Conservation (phyloP, 2,329 filamentous ascomycete species). For the Leptodontidium sp. region DNA sequence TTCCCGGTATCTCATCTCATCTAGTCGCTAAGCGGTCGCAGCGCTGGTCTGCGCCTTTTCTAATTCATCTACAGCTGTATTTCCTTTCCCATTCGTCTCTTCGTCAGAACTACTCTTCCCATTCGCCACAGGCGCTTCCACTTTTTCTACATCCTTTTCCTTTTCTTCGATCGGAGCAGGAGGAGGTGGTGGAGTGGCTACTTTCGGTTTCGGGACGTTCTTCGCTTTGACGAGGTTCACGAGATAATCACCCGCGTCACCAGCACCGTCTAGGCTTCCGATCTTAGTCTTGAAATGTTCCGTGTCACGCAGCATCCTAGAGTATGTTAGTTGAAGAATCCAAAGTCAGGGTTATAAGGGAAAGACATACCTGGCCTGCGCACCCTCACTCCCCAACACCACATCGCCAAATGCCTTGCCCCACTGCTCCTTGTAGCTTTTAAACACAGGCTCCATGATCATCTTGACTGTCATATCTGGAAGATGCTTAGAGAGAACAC, state of each 20-base stretch:
- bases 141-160: not conserved
- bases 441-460: conserved; percentile 76
- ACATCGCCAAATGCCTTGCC: conserved; percentile 69
- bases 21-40: not conserved
- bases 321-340: conserved; percentile 10
- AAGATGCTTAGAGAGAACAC: conserved; percentile 73
- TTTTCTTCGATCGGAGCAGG: not conserved
- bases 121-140: conserved; percentile 1
- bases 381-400: conserved; percentile 63
- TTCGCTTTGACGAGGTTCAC: conserved; percentile 70
- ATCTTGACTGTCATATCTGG: conserved; percentile 68
- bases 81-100: conserved; percentile 8
- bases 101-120: conserved; percentile 18
- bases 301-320: conserved; percentile 69
- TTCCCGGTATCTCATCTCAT: not conserved
- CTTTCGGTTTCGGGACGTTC: conserved; percentile 29
- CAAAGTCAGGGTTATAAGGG: not conserved
- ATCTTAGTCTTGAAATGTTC: conserved; percentile 69
- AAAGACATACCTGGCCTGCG: conserved; percentile 64
- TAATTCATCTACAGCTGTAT: not conserved
- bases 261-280: conserved; percentile 70
- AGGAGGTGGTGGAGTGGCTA: conserved; percentile 3
- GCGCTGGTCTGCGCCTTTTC: conserved; percentile 16
- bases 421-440: conserved; percentile 71
- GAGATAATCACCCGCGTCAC: conserved; percentile 75